Base-by-base conservation (phyloP, 2,329 filamentous ascomycete genomes). In the Emergomyces orientalis region DNA sequence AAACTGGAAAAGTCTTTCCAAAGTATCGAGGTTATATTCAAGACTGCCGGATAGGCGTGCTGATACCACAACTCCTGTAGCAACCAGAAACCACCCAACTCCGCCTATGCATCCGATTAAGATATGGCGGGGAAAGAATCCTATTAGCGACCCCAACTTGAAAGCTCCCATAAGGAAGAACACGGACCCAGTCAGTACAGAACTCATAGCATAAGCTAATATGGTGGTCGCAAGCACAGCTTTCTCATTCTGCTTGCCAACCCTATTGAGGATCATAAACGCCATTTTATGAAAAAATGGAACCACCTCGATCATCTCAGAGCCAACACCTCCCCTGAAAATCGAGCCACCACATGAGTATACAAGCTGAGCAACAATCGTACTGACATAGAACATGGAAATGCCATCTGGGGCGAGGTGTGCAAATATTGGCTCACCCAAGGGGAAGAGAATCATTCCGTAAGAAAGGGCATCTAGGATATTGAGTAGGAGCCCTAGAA, bases 211-310 rank as follows among this genome's bases (percentile, higher is more conserved):
- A 73, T 95, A 99, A 0, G 94, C 86, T 1, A 92, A 86, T 69
- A 99, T 96, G 2, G 93, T 96, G 0, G 94, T 99, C 37, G 94
- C 92, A 66, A 97, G 88, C 56, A 99, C 88, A 2, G 91, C 89
- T 69, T 94, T 87, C 0, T 89, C 86, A 32, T 94, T 86, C 25
- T 92, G 86, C 65, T 88, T 85, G 19, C 93, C 90, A 67, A 99
- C 87, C 52, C 84, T 81, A 17, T 81, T 80, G 67, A 94, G 86
- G 71, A 97, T 97, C 37, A 88, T 93, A 66, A 88, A 86, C 0
- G 94, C 92, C 93, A 99, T 99, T 71, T 93, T 96, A 77, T 99
- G 94, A 74, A 99, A 97, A 78, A 99, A 99, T 0, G 93, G 94
- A 0, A 99, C 93, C 0, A 97, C 93, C 77, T 99, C 94, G 68